A percentile compares a stretch with the other conserved stretches of the same genome.
Conservation (phyloP, 345 rosid species). For the Hibiscus tridactylites region DNA sequence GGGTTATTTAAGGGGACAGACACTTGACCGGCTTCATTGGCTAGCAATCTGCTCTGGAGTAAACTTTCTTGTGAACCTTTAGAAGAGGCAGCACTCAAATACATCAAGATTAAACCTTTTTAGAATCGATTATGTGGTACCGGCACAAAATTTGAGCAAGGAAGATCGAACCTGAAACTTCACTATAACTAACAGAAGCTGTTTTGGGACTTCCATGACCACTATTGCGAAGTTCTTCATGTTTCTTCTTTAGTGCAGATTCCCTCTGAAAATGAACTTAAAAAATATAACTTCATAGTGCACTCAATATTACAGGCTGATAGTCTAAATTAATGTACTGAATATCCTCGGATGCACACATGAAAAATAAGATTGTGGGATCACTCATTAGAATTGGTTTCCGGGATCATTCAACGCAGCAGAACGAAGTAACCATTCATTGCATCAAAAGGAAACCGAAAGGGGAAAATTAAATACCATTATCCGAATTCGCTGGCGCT, state of each 20-base stretch:
- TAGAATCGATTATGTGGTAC: neutral
- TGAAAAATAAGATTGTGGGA: neutral
- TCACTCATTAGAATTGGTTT: neutral
- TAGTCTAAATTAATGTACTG: neutral
- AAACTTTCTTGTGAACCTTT: conserved; percentile 21
- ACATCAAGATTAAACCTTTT: neutral
- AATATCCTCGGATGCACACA: neutral
- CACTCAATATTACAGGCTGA: neutral
- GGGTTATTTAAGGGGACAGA: neutral
- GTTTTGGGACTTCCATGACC: conserved; percentile 23
- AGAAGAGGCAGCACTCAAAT: neutral
- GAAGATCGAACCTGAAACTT: conserved; percentile 51
- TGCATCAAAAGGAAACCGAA: neutral
- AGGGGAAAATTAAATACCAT: conserved; percentile 35
- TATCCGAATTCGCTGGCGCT: conserved; percentile 50
- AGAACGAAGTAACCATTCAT: neutral
- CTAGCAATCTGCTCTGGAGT: conserved; percentile 15
- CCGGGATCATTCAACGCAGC: neutral
- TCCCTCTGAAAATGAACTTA: conserved; percentile 54
- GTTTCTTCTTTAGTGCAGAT: conserved; percentile 69
- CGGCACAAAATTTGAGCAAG: neutral
- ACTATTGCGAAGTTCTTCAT: conserved; percentile 34
- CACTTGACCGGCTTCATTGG: conserved; percentile 3
- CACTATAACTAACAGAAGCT: conserved; percentile 15
- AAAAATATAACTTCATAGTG: neutral